Evolutionary conservation across 2,329 filamentous ascomycete genomes (phyloP).

Genomic region (Talaromyces sp.): DNA sequence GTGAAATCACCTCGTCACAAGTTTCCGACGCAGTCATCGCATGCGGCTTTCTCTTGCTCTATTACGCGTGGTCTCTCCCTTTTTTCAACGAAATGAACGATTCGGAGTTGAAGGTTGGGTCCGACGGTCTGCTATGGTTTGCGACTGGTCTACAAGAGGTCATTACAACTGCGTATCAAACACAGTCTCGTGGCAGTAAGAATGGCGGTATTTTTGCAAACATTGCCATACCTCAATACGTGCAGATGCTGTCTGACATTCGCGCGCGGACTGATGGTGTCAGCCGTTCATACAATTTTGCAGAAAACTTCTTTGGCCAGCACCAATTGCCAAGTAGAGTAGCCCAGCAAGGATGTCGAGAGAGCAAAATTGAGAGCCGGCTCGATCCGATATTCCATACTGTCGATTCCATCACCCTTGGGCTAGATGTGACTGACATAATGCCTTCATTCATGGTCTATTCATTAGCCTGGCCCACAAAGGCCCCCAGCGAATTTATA

Average conservation of each 20-base stretch:
- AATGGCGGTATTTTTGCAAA: background rate
- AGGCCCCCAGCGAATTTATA: background rate
- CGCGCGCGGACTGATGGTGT: background rate
- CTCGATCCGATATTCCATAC: conserved; percentile 4
- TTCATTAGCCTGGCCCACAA: background rate
- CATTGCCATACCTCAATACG: conserved; percentile 2
- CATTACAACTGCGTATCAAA: background rate
- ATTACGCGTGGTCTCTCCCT: conserved; percentile 7
- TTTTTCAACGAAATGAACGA: conserved; percentile 5
- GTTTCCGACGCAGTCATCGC: conserved; percentile 3
- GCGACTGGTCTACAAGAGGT: background rate
- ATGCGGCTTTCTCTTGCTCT: conserved; percentile 9
- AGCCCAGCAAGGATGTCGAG: background rate
- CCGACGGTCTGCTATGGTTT: conserved; percentile 8
- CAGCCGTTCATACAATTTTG: background rate
- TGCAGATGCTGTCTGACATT: background rate
- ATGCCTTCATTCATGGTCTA: conserved; percentile 10
- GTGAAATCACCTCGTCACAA: background rate
- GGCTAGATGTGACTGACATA: background rate
- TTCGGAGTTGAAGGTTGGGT: background rate
- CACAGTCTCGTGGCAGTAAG: background rate
- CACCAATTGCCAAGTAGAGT: background rate
- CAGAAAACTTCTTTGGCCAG: background rate
- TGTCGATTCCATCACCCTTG: background rate
- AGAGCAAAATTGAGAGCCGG: background rate